Percentiles rank a stretch among this genome's conserved stretches.
Conservation (phyloP, 2,329 filamentous ascomycete genomes). For the Penicillium occitanis region DNA sequence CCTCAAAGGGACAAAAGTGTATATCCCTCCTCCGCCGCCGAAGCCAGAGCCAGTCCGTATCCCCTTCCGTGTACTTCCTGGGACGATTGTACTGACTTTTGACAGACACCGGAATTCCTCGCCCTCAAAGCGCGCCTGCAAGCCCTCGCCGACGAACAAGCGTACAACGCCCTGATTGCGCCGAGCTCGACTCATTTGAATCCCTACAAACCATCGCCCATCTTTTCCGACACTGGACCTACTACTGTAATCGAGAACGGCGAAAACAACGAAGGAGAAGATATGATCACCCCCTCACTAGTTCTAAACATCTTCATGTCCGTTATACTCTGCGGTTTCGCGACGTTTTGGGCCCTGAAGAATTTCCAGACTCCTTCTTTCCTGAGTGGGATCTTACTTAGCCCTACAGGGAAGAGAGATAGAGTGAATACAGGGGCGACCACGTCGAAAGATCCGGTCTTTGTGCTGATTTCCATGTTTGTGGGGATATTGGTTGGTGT, state of each 20-base stretch:
- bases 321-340: constrained; percentile 65
- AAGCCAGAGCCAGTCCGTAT: constrained; percentile 70
- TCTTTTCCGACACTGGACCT: constrained; percentile 56
- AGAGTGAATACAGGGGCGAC: not conserved
- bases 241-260: constrained; percentile 40
- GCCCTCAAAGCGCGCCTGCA: constrained; percentile 83
- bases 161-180: constrained; percentile 78
- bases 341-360: constrained; percentile 46
- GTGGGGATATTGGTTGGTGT: constrained; percentile 46
- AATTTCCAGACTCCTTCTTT: constrained; percentile 39
- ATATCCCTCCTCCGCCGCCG: constrained; percentile 74
- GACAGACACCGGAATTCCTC: constrained; percentile 66
- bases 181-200: constrained; percentile 55
- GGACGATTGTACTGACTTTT: not conserved
- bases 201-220: constrained; percentile 53
- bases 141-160: constrained; percentile 74
- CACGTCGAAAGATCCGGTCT: constrained; percentile 31
- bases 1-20: constrained; percentile 69
- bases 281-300: constrained; percentile 52
- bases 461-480: constrained; percentile 43
- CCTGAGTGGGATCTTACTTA: constrained; percentile 24
- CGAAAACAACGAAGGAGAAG: constrained; percentile 24
- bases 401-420: not conserved
- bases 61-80: not conserved
- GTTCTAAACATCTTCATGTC: constrained; percentile 90